phyloP scores from a whole-genome alignment of 768 basidiomycete genomes.

The Mycena amicta region DNA sequence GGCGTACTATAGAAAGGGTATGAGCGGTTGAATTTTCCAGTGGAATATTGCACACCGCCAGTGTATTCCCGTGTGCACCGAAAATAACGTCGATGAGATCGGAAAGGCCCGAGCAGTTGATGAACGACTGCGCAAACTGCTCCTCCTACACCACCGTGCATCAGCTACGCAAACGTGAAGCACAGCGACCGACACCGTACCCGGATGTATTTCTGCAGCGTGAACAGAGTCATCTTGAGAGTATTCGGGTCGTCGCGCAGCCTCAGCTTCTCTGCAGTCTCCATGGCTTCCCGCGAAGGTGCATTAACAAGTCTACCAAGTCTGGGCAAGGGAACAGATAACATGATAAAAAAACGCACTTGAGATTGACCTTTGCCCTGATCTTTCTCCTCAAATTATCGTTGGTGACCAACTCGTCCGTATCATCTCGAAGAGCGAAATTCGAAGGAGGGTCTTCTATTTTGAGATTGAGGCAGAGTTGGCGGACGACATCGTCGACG shows the following conservation, averaged over 20 bases:
- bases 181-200: constrained; percentile 42
- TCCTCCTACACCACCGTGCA: constrained; percentile 60
- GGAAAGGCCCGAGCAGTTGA: constrained; percentile 68
- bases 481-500: constrained; percentile 82
- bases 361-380: constrained; percentile 74
- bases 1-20: constrained; percentile 60
- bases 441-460: constrained; percentile 72
- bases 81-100: constrained; percentile 74
- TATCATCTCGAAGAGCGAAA: constrained; percentile 81
- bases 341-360: constrained; percentile 46
- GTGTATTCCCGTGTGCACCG: constrained; percentile 73
- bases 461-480: constrained; percentile 80
- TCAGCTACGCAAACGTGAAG: not conserved
- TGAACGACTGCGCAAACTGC: constrained; percentile 78
- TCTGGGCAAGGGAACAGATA: constrained; percentile 12
- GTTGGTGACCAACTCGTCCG: constrained; percentile 82
- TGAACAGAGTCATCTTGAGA: constrained; percentile 71
- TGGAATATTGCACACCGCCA: constrained; percentile 60
- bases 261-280: constrained; percentile 70
- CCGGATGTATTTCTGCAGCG: constrained; percentile 77
- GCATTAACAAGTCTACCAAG: constrained; percentile 71
- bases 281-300: constrained; percentile 76
- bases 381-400: constrained; percentile 86
- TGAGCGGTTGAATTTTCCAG: constrained; percentile 3
- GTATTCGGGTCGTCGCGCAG: constrained; percentile 56